Percentiles rank a stretch among this genome's conserved stretches.
These are phyloP conservation scores for Taxawa tesnikishii DNA, from an alignment of 2,329 filamentous ascomycete genomes.

Conservation along the genomic window DNA sequence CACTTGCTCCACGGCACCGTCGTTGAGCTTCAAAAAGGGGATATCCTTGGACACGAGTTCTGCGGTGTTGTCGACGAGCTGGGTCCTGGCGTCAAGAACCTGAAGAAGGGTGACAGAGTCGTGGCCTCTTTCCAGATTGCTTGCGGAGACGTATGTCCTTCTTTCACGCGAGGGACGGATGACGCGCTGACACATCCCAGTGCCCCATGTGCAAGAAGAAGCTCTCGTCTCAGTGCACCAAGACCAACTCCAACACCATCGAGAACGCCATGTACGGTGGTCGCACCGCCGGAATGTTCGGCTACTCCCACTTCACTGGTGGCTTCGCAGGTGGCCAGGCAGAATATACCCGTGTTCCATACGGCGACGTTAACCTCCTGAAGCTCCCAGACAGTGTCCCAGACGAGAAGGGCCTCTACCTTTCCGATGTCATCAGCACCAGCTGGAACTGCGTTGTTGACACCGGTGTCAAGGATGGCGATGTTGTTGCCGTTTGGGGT, in stretches of 20 bases:
- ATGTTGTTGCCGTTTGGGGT: conserved; percentile 77
- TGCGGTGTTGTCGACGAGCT: conserved; percentile 37
- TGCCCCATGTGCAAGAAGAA: conserved; percentile 74
- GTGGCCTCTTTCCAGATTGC: conserved; percentile 84
- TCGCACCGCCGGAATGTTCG: conserved; percentile 54
- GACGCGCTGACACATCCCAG: not conserved
- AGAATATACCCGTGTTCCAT: conserved; percentile 73
- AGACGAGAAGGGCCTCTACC: conserved; percentile 71
- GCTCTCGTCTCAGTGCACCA: conserved; percentile 67
- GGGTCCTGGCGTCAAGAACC: conserved; percentile 28
- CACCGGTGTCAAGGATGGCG: conserved; percentile 64
- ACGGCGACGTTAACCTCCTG: conserved; percentile 69
- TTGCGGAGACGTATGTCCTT: conserved; percentile 24
- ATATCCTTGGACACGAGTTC: conserved; percentile 41
- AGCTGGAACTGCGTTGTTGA: conserved; percentile 75
- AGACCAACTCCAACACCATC: conserved; percentile 62
- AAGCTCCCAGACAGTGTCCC: conserved; percentile 67
- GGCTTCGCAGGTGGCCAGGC: conserved; percentile 82
- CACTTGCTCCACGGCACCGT: conserved; percentile 41
- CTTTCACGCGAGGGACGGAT: not conserved
- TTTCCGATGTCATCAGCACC: conserved; percentile 70
- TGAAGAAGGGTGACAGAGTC: conserved; percentile 44
- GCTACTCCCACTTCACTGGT: conserved; percentile 59
- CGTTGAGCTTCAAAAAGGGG: conserved; percentile 38
- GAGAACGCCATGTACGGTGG: conserved; percentile 68